These are phyloP conservation scores for Diaporthe sp. DNA, from an alignment of 2,329 filamentous ascomycete species.

Conservation along the genomic window DNA sequence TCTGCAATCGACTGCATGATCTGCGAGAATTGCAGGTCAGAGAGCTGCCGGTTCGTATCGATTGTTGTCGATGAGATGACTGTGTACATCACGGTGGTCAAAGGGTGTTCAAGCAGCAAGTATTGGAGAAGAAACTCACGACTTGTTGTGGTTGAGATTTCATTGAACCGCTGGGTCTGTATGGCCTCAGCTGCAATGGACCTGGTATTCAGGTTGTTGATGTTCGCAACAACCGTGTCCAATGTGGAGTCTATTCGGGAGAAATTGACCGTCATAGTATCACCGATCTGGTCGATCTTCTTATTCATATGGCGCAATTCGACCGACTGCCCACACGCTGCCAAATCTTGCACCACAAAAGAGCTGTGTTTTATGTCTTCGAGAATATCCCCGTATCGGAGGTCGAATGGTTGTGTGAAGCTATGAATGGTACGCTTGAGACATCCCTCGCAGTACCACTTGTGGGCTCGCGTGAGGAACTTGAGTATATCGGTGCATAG, in stretches of 20 bases:
- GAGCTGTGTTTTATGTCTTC: slow-evolving; percentile 36
- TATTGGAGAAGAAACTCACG: neutral
- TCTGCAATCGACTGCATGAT: slow-evolving; percentile 1
- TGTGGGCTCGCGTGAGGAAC: slow-evolving; percentile 43
- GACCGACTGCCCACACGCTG: neutral
- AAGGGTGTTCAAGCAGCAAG: neutral
- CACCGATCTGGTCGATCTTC: neutral
- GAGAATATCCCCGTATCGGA: slow-evolving; percentile 43
- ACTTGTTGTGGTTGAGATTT: neutral
- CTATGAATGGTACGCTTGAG: slow-evolving; percentile 40
- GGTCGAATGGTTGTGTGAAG: slow-evolving; percentile 42
- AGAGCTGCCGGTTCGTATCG: neutral
- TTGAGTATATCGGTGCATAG: slow-evolving; percentile 42
- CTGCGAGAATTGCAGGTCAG: neutral
- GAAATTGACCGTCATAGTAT: neutral
- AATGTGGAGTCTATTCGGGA: neutral
- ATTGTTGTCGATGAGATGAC: neutral
- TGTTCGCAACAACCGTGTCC: neutral
- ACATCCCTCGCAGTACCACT: slow-evolving; percentile 44
- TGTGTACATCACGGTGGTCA: neutral
- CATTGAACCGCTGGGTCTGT: rapidly evolving
- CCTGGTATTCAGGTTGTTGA: neutral
- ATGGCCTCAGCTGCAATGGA: neutral
- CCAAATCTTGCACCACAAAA: neutral
- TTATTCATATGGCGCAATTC: neutral